phyloP scores from a whole-genome alignment of 352 stramenopile species.

The Phytopythium vexans region DNA sequence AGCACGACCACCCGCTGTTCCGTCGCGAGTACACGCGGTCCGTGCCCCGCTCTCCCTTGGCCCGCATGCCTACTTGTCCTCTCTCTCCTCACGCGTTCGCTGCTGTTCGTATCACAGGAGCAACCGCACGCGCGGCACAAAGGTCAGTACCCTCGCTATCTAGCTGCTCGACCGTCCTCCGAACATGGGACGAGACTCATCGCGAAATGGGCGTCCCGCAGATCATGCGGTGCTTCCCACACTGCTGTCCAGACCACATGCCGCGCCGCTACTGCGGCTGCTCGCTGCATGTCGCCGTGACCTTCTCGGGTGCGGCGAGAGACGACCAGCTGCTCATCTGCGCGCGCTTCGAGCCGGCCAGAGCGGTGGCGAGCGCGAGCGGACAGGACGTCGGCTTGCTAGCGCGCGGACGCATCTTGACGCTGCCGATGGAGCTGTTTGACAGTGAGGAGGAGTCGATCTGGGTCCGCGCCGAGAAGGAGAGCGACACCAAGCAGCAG shows the following conservation, averaged over 20 bases:
- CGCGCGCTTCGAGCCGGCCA: slow-evolving; percentile 19
- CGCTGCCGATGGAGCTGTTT: not conserved
- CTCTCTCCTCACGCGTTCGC: not conserved
- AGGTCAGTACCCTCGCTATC: too few relatives aligned
- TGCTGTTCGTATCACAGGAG: too few relatives aligned
- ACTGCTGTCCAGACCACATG: slow-evolving; percentile 27
- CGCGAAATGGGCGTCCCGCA: not conserved
- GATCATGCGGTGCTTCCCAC: slow-evolving; percentile 31
- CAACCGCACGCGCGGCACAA: too few relatives aligned
- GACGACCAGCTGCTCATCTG: slow-evolving; percentile 16
- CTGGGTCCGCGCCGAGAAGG: slow-evolving; percentile 23
- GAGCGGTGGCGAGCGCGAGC: too few relatives aligned
- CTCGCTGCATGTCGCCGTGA: slow-evolving; percentile 10
- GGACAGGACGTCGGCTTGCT: not conserved
- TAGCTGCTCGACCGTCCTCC: not conserved
- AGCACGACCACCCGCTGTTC: slow-evolving; percentile 31
- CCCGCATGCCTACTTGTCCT: not conserved
- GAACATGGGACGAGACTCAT: not conserved
- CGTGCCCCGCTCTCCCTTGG: not conserved
- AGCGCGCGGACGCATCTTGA: not conserved
- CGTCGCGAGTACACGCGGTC: slow-evolving; percentile 27
- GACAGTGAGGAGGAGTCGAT: slow-evolving; percentile 2
- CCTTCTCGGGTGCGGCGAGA: too few relatives aligned
- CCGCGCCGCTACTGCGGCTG: slow-evolving; percentile 26
- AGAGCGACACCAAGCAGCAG: slow-evolving; percentile 19